Conservation (phyloP, 1,139 yeast species). For the Lodderomyces elongisporus region DNA sequence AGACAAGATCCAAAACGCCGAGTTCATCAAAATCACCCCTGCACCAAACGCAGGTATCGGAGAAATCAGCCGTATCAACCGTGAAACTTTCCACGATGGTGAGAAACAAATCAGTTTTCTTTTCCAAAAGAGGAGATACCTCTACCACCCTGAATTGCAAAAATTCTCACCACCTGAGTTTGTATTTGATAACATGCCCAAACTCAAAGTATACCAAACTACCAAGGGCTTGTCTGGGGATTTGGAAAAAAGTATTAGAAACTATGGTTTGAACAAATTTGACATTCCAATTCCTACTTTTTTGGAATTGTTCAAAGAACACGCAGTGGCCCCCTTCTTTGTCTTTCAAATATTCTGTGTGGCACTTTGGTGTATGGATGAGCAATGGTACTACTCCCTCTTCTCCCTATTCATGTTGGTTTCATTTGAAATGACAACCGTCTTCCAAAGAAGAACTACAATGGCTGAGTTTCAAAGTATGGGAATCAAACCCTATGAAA, state of each 20-base stretch:
- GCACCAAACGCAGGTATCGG: slow-evolving; percentile 84
- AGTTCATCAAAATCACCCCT: slow-evolving; percentile 71
- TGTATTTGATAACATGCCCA: slow-evolving; percentile 60
- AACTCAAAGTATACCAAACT: slow-evolving; percentile 54
- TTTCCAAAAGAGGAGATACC: slow-evolving; percentile 89
- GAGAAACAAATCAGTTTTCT: slow-evolving; percentile 65
- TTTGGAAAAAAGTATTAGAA: slow-evolving; percentile 49
- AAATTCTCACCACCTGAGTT: slow-evolving; percentile 81
- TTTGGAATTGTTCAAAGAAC: slow-evolving; percentile 86
- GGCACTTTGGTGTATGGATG: slow-evolving; percentile 94
- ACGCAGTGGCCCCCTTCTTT: slow-evolving; percentile 97
- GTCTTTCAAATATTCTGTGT: slow-evolving; percentile 96
- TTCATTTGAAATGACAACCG: slow-evolving; percentile 91
- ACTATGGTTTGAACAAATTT: slow-evolving; percentile 80
- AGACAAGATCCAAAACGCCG: slow-evolving; percentile 53
- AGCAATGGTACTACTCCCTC: slow-evolving; percentile 91
- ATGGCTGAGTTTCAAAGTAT: slow-evolving; percentile 93
- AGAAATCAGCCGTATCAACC: slow-evolving; percentile 62
- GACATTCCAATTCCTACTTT: slow-evolving; percentile 96
- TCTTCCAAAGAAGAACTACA: slow-evolving; percentile 90
- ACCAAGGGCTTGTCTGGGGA: slow-evolving; percentile 62
- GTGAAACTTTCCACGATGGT: slow-evolving; percentile 57
- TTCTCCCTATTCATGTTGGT: slow-evolving; percentile 90
- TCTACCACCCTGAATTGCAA: slow-evolving; percentile 51
- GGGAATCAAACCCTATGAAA: slow-evolving; percentile 90